Evolutionary conservation across 805 yeast species (phyloP).

Genomic region (Dipodascus albidus): DNA sequence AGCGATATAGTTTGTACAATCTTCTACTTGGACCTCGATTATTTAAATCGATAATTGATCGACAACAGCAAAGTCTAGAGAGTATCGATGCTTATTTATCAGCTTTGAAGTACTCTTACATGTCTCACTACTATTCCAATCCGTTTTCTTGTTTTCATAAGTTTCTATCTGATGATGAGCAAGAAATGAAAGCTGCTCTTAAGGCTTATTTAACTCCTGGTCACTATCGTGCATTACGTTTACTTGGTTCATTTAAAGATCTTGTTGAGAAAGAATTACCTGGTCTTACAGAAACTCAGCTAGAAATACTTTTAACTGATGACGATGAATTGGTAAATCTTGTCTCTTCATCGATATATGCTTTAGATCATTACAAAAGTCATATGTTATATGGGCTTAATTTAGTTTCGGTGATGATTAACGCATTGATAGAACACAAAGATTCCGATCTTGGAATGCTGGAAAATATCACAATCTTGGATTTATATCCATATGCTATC

Average conservation of each 20-base stretch:
- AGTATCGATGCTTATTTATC: constrained; percentile 17
- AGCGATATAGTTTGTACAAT: constrained; percentile 3
- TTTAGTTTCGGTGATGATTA: constrained; percentile 1
- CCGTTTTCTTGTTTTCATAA: constrained; percentile 22
- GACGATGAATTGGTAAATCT: constrained; percentile 11
- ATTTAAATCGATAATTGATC: constrained; percentile 10
- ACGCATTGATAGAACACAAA: background rate
- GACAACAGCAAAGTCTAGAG: constrained; percentile 16
- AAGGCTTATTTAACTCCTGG: constrained; percentile 7
- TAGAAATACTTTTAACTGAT: constrained; percentile 13
- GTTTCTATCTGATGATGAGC: constrained; percentile 2
- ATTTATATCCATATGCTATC: background rate
- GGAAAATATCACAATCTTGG: background rate
- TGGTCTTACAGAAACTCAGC: constrained; percentile 8
- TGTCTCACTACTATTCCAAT: constrained; percentile 28
- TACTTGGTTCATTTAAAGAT: constrained; percentile 27
- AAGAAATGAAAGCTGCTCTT: constrained; percentile 1
- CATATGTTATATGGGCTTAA: constrained; percentile 3
- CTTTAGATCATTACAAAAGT: constrained; percentile 10
- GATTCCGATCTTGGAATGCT: background rate
- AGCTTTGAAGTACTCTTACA: constrained; percentile 21
- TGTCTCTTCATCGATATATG: background rate
- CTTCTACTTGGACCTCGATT: constrained; percentile 17
- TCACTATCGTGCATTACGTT: constrained; percentile 21
- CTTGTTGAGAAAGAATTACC: constrained; percentile 14